Evolutionary conservation across 768 basidiomycete genomes (phyloP), one percentile per base, ranked within the genome.

Genomic region (Rhodosporidiobolus odoratus): DNA sequence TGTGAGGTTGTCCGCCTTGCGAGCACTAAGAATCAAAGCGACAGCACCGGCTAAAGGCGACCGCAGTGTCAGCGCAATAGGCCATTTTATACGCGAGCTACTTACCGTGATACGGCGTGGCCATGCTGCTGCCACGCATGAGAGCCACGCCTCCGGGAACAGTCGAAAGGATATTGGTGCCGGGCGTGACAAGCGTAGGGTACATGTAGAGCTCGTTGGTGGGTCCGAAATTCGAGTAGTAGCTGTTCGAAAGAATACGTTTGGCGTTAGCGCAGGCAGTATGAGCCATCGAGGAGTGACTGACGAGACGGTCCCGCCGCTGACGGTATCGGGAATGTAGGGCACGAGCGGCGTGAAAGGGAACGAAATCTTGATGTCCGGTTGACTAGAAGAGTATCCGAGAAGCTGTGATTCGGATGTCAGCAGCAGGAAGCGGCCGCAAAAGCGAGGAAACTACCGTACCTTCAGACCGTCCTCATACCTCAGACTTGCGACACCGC

Each of bases 141-240:
- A 76, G 65, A 3, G 57, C 66, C 37, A 65, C 60, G 50, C 72
- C 66, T 41, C 75, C 75, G 21, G 56, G 70, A 27, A 68, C 50
- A 15, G 75, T 76, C 37, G 70, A 69, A 13, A 76, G 60, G 48
- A 76, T 76, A 62, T 71, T 63, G 21, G 59, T 50, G 8, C 73
- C 72, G 27, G 75, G 75, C 1, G 73, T 70, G n/a, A 70, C 64
- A 48, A 73, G 27, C 3, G 72, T 62, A 23, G 70, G 72, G 56
- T 64, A 48, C n/a, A 47, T 53, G 37, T 80, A 83, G 75, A 86
- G 81, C 74, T 88, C 86, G 76, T 87, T 84, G 19, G 85, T 82
- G 1, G 87, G 87, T 1, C 87, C 87, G 65, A 84, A 86, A 66
- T 84, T 84, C 43, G 84, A 83, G 63, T 37, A 62, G 17, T 53